Evolutionary conservation across 2,329 filamentous ascomycete species (phyloP).

Genomic region (Emmonsiellopsis sp.): DNA sequence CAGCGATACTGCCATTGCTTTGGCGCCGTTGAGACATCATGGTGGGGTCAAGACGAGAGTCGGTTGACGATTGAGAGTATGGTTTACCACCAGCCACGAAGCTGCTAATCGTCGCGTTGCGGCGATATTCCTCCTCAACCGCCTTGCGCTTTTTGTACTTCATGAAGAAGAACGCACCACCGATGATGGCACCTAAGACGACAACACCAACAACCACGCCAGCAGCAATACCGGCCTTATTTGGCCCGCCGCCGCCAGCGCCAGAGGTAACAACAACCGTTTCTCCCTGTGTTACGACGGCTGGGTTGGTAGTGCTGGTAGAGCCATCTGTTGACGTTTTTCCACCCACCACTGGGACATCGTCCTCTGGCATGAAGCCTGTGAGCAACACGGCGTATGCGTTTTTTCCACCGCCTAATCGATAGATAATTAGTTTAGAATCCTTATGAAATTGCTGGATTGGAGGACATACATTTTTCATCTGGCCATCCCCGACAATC

Average conservation of each 20-base stretch:
- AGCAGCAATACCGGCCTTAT: constrained; percentile 74
- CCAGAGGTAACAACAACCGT: constrained; percentile 18
- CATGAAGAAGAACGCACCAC: constrained; percentile 63
- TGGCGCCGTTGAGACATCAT: constrained; percentile 73
- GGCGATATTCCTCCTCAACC: constrained; percentile 75
- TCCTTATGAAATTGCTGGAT: neutral
- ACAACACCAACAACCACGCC: constrained; percentile 81
- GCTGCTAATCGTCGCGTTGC: constrained; percentile 67
- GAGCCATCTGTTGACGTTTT: constrained; percentile 21
- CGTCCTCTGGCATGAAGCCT: constrained; percentile 34
- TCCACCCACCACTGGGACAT: constrained; percentile 18
- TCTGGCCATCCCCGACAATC: constrained; percentile 54
- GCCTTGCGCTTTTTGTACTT: constrained; percentile 67
- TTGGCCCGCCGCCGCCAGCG: constrained; percentile 41
- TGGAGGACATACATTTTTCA: constrained; percentile 54
- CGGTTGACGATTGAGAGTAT: constrained; percentile 58
- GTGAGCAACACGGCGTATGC: constrained; percentile 46
- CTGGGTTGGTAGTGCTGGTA: constrained; percentile 33
- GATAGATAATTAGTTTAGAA: constrained; percentile 15
- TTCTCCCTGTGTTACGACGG: constrained; percentile 21
- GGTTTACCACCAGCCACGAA: constrained; percentile 55
- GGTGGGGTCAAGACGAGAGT: constrained; percentile 75
- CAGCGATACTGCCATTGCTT: constrained; percentile 92
- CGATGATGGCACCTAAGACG: constrained; percentile 55
- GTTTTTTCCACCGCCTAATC: constrained; percentile 48